These are phyloP conservation scores for Fusarium continuum DNA, from an alignment of 2,329 filamentous ascomycete species.

Conservation along the genomic window DNA sequence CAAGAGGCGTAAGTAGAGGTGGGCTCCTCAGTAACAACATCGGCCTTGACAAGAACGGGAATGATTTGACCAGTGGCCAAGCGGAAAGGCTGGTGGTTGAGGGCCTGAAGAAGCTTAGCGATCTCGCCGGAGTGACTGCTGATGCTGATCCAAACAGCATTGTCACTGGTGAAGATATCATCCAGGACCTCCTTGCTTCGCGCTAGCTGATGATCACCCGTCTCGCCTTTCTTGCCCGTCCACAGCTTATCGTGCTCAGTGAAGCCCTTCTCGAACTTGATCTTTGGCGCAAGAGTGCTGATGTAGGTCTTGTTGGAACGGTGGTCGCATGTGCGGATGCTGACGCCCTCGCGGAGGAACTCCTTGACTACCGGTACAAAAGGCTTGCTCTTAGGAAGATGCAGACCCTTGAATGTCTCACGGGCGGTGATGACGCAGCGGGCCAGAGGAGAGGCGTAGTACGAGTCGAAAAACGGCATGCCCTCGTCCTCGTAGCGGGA, in stretches of 20 bases:
- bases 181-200: slow-evolving; percentile 62
- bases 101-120: slow-evolving; percentile 58
- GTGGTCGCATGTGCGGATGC: slow-evolving; percentile 74
- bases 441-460: slow-evolving; percentile 71
- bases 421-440: slow-evolving; percentile 71
- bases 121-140: slow-evolving; percentile 70
- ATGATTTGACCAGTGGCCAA: slow-evolving; percentile 74
- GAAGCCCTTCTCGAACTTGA: slow-evolving; percentile 69
- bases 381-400: slow-evolving; percentile 58
- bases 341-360: slow-evolving; percentile 70
- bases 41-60: slow-evolving; percentile 71
- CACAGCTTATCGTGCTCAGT: slow-evolving; percentile 62
- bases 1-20: slow-evolving; percentile 47
- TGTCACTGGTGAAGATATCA: slow-evolving; percentile 64
- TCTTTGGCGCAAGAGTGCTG: slow-evolving; percentile 59
- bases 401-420: slow-evolving; percentile 65
- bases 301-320: slow-evolving; percentile 66
- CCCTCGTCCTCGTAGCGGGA: slow-evolving; percentile 60
- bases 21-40: slow-evolving; percentile 50
- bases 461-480: slow-evolving; percentile 69
- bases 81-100: slow-evolving; percentile 69
- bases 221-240: slow-evolving; percentile 55
- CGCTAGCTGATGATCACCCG: slow-evolving; percentile 57
- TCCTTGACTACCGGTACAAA: slow-evolving; percentile 72
- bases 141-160: slow-evolving; percentile 65